Evolutionary conservation across 163 green algal species (phyloP).

Genomic region (Prototheca wickerhamii): DNA sequence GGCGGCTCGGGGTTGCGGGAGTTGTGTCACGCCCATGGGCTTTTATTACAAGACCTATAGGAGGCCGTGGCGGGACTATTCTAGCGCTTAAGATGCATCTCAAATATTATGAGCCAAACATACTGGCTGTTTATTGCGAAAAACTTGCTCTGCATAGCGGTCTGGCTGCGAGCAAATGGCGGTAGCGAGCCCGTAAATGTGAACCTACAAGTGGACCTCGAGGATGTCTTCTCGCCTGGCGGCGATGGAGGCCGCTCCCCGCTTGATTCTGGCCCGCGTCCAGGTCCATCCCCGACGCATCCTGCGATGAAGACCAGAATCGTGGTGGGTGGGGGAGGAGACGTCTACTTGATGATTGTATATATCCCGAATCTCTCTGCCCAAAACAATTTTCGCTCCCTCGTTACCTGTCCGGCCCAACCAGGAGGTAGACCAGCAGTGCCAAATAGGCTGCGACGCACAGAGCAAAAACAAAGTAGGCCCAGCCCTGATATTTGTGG

Average conservation of each 20-base stretch:
- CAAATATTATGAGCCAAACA: too few relatives aligned
- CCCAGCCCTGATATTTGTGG: not conserved
- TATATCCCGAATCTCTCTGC: too few relatives aligned
- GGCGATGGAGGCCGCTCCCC: not conserved
- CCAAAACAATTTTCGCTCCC: too few relatives aligned
- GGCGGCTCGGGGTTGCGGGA: too few relatives aligned
- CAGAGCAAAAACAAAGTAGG: not conserved
- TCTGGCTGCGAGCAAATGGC: not conserved
- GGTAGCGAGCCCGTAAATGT: not conserved
- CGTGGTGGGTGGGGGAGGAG: too few relatives aligned
- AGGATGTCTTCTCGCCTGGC: not conserved
- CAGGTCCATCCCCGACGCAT: not conserved
- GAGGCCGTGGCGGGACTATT: too few relatives aligned
- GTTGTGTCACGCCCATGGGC: too few relatives aligned
- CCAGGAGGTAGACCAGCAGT: not conserved
- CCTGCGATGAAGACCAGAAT: not conserved
- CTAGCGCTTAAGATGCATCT: too few relatives aligned
- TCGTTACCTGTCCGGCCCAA: not conserved
- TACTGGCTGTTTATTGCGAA: too few relatives aligned
- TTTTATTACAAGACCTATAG: too few relatives aligned
- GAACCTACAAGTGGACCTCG: not conserved
- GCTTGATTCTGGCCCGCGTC: not conserved
- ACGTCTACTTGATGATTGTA: too few relatives aligned
- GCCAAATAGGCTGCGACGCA: not conserved
- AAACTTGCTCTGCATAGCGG: too few relatives aligned